A percentile compares a stretch with the other conserved stretches of the same genome.
phyloP scores from a whole-genome alignment of 148 eudicot species.

The Polygonum maritimum region DNA sequence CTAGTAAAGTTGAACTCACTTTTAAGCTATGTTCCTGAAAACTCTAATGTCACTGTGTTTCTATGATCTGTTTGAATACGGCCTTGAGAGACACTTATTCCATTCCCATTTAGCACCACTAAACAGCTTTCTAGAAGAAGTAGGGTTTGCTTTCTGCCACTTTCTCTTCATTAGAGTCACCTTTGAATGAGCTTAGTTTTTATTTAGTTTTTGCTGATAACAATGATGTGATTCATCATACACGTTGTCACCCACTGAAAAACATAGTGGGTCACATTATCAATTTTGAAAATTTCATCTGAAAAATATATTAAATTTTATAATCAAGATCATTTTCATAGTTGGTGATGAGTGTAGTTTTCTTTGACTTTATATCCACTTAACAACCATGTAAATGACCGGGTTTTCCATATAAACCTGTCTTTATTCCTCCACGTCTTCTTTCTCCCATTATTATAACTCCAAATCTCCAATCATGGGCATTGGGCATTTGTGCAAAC shows the following conservation, averaged over 20 bases:
- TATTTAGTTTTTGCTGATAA: neutral
- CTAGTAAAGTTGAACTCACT: neutral
- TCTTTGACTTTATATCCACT: neutral
- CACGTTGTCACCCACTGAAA: neutral
- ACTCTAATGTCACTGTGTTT: too few species aligned
- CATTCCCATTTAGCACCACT: neutral
- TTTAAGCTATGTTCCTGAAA: too few species aligned
- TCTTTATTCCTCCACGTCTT: neutral
- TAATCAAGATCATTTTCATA: neutral
- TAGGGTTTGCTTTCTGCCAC: neutral
- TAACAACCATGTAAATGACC: slow-evolving; percentile 4
- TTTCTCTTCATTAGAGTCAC: neutral
- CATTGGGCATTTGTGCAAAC: neutral
- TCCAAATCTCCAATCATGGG: slow-evolving; percentile 5
- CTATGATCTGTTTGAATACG: neutral
- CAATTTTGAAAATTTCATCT: neutral
- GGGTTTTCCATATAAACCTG: neutral
- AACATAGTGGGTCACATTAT: neutral
- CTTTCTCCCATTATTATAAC: neutral
- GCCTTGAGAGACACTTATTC: neutral
- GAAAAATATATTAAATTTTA: neutral
- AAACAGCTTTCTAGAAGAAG: neutral
- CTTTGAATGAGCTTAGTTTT: neutral
- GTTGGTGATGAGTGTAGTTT: neutral
- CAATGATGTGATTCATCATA: neutral